Base-by-base conservation (phyloP, 139 green algal species). In the Chlorella vulgaris region DNA sequence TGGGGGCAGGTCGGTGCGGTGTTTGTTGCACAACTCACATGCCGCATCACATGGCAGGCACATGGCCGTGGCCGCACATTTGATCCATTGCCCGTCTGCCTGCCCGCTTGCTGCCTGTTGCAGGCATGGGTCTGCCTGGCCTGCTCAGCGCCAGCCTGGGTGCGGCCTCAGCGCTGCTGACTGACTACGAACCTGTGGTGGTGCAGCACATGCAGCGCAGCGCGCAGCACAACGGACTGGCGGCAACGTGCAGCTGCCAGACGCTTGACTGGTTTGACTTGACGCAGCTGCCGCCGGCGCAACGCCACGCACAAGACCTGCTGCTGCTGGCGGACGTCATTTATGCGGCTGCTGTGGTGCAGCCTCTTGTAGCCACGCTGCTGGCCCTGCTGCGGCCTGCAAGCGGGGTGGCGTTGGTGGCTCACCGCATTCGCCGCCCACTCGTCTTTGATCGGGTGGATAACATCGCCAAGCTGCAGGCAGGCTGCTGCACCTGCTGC, bases 51-150 rank as follows among this genome's bases (percentile, higher is more conserved):
- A n/a, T n/a, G n/a, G n/a, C n/a, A n/a, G n/a, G n/a, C n/a, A n/a
- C n/a, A n/a, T n/a, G n/a, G n/a, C n/a, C n/a, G n/a, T n/a, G n/a
- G n/a, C n/a, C n/a, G n/a, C n/a, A n/a, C n/a, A n/a, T n/a, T n/a
- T n/a, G 5, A 6, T 8, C 39, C 36, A 38, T 28, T 8, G 31
- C 28, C 47, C 47, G 47, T 15, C 47, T 15, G 47, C 13, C 47
- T 55, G 47, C 47, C 47, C 15, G 47, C 47, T 15, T 55, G 47
- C 10, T 55, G 47, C 47, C 10, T 10, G 47, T 15, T 55, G 47
- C 78, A 78, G 78, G 78, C 68, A 71, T 83, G 51, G 78, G 78
- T 19, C 68, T 83, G 53, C 78, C 78, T 0, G 78, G 51, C 53
- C 78, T 83, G 67, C 78, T 83, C 22, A 47, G 42, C 40, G 78